These are phyloP conservation scores for Colletotrichum sp. DNA, from an alignment of 2,329 filamentous ascomycete species.

Conservation along the genomic window DNA sequence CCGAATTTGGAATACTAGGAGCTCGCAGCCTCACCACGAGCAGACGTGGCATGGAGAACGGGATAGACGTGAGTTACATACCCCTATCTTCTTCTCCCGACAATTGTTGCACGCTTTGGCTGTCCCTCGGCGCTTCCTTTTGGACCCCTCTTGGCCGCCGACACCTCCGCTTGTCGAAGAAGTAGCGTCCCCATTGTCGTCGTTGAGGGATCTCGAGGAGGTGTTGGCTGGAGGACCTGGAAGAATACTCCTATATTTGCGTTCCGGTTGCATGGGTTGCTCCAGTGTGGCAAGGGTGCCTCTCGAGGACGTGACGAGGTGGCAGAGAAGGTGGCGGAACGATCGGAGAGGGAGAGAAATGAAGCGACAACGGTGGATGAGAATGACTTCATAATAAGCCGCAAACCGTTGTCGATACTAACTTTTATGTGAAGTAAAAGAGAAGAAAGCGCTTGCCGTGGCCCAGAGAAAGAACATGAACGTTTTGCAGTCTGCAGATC, in stretches of 20 bases:
- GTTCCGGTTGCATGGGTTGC: conserved; percentile 16
- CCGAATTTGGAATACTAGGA: background rate
- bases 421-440: background rate
- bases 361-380: background rate
- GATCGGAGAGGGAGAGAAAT: background rate
- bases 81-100: conserved; percentile 17
- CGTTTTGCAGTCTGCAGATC: background rate
- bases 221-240: background rate
- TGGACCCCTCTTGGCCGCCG: background rate
- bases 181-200: background rate
- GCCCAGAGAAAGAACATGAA: background rate
- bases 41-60: background rate
- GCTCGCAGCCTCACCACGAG: background rate
- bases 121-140: conserved; percentile 3
- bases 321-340: background rate
- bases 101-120: conserved; percentile 5
- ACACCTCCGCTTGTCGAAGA: background rate
- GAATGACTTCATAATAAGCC: background rate
- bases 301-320: background rate
- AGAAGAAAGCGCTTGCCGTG: background rate
- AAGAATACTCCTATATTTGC: conserved; percentile 15
- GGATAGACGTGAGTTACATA: background rate
- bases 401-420: background rate
- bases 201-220: background rate
- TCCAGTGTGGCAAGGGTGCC: background rate